A percentile compares a stretch with the other conserved stretches of the same genome.
Conservation (phyloP, 768 basidiomycete species). For the Hebeloma cylindrosporum region DNA sequence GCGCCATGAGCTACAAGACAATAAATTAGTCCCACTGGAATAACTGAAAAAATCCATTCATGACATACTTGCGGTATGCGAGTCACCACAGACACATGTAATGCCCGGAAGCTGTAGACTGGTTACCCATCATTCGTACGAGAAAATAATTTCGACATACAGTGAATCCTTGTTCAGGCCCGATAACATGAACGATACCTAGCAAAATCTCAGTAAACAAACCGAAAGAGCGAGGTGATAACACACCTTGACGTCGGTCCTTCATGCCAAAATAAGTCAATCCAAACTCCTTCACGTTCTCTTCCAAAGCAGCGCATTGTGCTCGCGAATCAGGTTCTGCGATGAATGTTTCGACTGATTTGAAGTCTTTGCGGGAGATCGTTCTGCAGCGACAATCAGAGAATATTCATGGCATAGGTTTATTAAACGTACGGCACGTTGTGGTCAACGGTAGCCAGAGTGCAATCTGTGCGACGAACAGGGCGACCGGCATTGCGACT, state of each 20-base stretch:
- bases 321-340: constrained; percentile 82
- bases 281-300: constrained; percentile 90
- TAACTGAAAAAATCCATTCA: neutral
- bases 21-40: constrained; percentile 1
- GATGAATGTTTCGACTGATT: constrained; percentile 70
- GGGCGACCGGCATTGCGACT: constrained; percentile 73
- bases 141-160: constrained; percentile 33
- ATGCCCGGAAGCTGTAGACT: constrained; percentile 64
- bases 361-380: constrained; percentile 71
- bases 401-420: neutral
- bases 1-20: constrained; percentile 73
- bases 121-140: neutral
- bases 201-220: constrained; percentile 16
- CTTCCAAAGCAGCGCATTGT: constrained; percentile 81
- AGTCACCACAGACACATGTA: constrained; percentile 89
- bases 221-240: neutral
- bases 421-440: constrained; percentile 69
- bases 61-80: constrained; percentile 83
- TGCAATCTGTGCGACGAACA: constrained; percentile 86
- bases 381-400: constrained; percentile 45
- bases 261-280: constrained; percentile 91
- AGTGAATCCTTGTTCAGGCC: constrained; percentile 93
- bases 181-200: constrained; percentile 89
- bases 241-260: constrained; percentile 78
- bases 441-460: constrained; percentile 86